These are phyloP conservation scores for Tylopilus cervinicoccineus DNA, from an alignment of 768 basidiomycete species.

Conservation along the genomic window DNA sequence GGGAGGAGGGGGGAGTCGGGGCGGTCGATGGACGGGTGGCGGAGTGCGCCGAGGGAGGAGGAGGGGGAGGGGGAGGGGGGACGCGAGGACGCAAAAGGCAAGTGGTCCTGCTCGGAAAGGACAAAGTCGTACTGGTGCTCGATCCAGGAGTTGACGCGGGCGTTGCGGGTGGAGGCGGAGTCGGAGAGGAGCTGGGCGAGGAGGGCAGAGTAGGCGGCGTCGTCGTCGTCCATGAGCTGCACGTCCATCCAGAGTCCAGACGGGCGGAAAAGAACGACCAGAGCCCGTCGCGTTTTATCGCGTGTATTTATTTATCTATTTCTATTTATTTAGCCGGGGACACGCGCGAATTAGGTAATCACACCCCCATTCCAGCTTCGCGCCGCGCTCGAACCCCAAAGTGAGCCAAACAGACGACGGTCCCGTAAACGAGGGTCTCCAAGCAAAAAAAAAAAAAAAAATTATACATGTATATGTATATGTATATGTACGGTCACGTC, in stretches of 20 bases:
- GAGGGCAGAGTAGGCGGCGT: constrained; percentile 26
- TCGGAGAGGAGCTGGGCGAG: constrained; percentile 28
- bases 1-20: constrained; percentile 32
- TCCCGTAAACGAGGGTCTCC: no score
- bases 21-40: constrained; percentile 19
- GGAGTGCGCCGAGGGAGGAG: constrained; percentile 30
- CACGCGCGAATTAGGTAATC: constrained; percentile 4
- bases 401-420: no score
- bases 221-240: constrained; percentile 30
- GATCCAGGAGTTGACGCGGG: constrained; percentile 32
- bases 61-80: constrained; percentile 28
- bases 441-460: no score
- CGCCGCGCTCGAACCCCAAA: no score
- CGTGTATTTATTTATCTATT: no score
- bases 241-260: constrained; percentile 1
- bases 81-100: constrained; percentile 7
- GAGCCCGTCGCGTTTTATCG: constrained; percentile 22
- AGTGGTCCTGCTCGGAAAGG: constrained; percentile 21
- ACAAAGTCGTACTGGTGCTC: constrained; percentile 36
- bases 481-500: no score
- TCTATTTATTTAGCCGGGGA: no score
- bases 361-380: no score
- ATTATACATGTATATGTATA: no score
- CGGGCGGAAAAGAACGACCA: not conserved
- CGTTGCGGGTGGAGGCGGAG: constrained; percentile 21